A percentile compares a stretch with the other conserved stretches of the same genome.
phyloP scores from a whole-genome alignment of 2,329 filamentous ascomycete species.

The Penicillium corylophilum region DNA sequence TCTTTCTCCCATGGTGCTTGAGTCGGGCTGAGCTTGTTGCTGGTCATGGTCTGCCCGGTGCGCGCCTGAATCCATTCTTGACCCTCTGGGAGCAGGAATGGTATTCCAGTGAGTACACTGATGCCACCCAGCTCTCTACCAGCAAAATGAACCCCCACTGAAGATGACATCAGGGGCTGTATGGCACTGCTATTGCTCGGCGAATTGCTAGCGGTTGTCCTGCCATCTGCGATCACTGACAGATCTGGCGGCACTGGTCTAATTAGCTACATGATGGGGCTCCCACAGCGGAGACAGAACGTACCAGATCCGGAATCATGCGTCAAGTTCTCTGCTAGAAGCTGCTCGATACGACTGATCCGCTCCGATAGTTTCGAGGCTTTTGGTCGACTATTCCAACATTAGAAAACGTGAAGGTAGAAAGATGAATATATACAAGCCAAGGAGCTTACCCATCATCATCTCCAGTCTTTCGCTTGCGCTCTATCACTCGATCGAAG shows the following conservation, averaged over 20 bases:
- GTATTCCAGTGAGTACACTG: conserved; percentile 50
- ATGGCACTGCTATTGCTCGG: conserved; percentile 13
- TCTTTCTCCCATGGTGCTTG: conserved; percentile 39
- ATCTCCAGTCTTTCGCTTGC: conserved; percentile 28
- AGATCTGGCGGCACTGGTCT: conserved; percentile 6
- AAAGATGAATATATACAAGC: too few species aligned
- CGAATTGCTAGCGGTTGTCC: conserved; percentile 17
- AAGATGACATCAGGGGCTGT: conserved; percentile 23
- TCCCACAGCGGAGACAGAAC: background rate
- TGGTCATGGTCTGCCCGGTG: conserved; percentile 42
- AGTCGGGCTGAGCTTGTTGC: conserved; percentile 29
- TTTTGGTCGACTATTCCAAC: conserved; percentile 20
- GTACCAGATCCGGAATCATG: conserved; percentile 21
- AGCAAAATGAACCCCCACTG: conserved; percentile 49
- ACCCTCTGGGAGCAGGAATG: conserved; percentile 50
- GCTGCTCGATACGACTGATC: conserved; percentile 43
- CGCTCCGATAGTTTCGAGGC: conserved; percentile 37
- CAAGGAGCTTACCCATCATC: conserved; percentile 21
- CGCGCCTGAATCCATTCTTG: conserved; percentile 50
- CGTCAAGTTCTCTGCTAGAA: conserved; percentile 34
- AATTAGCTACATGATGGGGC: background rate
- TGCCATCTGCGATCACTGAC: conserved; percentile 3
- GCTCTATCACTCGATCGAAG: conserved; percentile 37
- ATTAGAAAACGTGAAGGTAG: background rate
- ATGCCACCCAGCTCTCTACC: conserved; percentile 50